Base-by-base conservation (phyloP, 371 early-diverging fungal genomes). In the Sporodiniella umbellata region DNA sequence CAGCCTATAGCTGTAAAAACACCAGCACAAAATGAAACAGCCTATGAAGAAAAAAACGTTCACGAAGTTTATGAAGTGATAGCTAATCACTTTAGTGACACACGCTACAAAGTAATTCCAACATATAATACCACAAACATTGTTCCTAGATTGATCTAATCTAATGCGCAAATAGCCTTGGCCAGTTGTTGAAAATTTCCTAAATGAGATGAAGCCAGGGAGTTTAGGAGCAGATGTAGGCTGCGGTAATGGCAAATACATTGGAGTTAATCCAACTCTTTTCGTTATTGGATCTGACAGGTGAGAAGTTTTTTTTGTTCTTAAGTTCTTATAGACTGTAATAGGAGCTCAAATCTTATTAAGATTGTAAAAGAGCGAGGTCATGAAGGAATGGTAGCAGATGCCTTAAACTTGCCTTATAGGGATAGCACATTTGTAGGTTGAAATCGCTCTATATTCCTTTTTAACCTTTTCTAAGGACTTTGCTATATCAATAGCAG, bases 211-310 rank as follows among this genome's bases (percentile, higher is more conserved):
- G 53, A 71, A 79, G 0, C 18, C 56, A 3, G 95, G 92, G 1
- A 84, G 85, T 48, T 30, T 98, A 0, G 96, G 95, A 11, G 92
- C 88, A 7, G 99, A 97, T 73, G 84, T 96, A 6, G 97, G 99
- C 15, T 96, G 97, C 64, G 99, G 99, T 15, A 98, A 98, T 74
- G 99, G 99, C 42, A 98, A 98, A 68, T 96, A 98, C 60, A 73
- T 97, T 60, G 89, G 88, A 17, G 89, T 95, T 11, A 92, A 93
- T 57, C 74, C 69, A 6, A 76, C 84, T 26, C 55, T 93, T 14
- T 68, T 83, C 48, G 84, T 87, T 40, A 58, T 93, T 22, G 98
- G 97, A 23, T 89, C 89, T 1, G 96, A 97, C 60, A 80, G 89
- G 89, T 89, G 78, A 54, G 38, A 12, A 8, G 40, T 17, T 26